Evolutionary conservation across 129 eudicot genomes (phyloP), one percentile per base, ranked within the genome.

Genomic region (Tagetes patula): DNA sequence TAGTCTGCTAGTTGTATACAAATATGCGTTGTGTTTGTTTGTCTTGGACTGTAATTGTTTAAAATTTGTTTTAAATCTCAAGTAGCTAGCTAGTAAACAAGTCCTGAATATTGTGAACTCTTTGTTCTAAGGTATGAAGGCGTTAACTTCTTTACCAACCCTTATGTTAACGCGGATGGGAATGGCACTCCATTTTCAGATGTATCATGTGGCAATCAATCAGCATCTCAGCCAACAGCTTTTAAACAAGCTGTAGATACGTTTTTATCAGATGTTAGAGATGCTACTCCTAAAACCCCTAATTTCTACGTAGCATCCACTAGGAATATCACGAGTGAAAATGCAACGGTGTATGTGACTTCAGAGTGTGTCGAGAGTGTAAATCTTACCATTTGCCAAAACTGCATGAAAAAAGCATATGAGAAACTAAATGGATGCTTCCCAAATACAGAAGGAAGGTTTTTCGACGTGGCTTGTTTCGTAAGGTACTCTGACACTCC

Each of bases 391-490:
- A 62, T 77, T 7, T 88, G 95, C 67, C 70, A 41, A 50, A 81
- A 47, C 47, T 88, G 91, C 82, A 77, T 88, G 79, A 71, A 77
- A 13, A 53, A 64, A 34, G 91, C 95, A 7, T 56, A 79, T 67
- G 20, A 45, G 14, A 75, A 72, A 43, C 70, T 88, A 38, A 45
- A 42, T 20, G 70, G 61, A 13, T 89, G 96, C 46, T 82, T 80
- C 27, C 89, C 96, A 5, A 37, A 37, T 10, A 79, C 82, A 0
- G 84, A 89, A 63, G 96, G 89, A 48, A 79, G 82, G 75, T 84
- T 84, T 69, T 37, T 86, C 53, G 85, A 84, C 59, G 81, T 84
- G 4, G 91, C 79, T 36, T 86, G 96, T 76, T 86, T 86, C 33
- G 46, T 78, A 10, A 84, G 96, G 80, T 89, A 79, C 56, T 20